Base-by-base conservation (phyloP, 2,329 filamentous ascomycete species). In the Hyphodiscus sp. region DNA sequence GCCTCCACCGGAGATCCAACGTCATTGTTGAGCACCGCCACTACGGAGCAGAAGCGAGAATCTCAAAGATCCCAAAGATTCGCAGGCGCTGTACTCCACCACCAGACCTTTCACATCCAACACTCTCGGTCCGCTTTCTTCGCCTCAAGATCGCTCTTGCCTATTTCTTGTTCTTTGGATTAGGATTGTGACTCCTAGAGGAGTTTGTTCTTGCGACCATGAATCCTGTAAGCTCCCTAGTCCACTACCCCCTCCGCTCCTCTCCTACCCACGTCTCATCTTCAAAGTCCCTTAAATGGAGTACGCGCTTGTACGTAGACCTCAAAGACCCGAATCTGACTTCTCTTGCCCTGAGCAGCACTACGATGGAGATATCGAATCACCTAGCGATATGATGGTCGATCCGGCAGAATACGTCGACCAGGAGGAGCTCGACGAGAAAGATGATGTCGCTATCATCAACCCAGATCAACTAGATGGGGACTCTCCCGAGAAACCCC, bases 371-470 rank as follows among this genome's bases (percentile, higher is more conserved):
- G 61, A 59, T 29, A 58, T 63, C 48, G 63, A 67, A 20, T 67
- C 63, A 23, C 63, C 65, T 41, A 69, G 65, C 56, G 63, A 66
- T 29, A 65, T 68, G 63, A 56, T 60, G 19, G 56, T 69, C 41
- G 67, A 68, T 47, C 56, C 64, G 2, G 64, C 67, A 23, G 64
- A 67, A 29, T 60, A 58, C 50, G 54, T 66, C n/a, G 53, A 64
- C 30, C 64, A 63, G 13, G 58, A 61, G 45, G 55, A 53, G 6
- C 64, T 66, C 20, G 60, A 65, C 49, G 70, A 72, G 59, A 69
- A 70, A 54, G 66, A 70, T 51, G 70, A 72, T 60, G 67, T 73
- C 41, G 68, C 69, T 42, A 68, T 71, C 57, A 73, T 74, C 58
- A 67, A 64, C 57, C 65, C 71, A 29, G 69, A 72, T 33, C 61